Base-by-base conservation (phyloP, 768 basidiomycete species). In the Mycena latifolia region DNA sequence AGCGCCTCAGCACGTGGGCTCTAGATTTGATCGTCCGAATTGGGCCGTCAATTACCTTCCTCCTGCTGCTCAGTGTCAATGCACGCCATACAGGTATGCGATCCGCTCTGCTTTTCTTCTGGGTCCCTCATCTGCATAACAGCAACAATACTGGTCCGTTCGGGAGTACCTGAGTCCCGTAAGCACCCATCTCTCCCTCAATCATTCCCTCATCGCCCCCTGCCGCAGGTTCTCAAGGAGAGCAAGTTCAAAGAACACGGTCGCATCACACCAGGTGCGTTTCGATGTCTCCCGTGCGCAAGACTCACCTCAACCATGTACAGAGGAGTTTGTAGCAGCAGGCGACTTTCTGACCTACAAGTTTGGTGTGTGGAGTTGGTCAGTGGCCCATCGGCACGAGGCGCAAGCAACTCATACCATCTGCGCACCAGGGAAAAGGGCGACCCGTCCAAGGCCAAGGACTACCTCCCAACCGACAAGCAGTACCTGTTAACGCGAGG, bases 241-340 rank as follows among this genome's bases (percentile, higher is more conserved):
- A 95, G 93, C 82, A 99, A 99, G 78, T 99, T 99, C 86, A 98
- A 97, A 78, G 98, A 99, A 78, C 94, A 97, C 74, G 98, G 98
- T 9, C 87, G 96, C 58, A 96, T 98, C 71, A 98, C 93, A 20
- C 96, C 95, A 66, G 95, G 94, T 95, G 61, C 66, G 87, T 78
- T 41, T 29, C 28, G 28, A 63, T 71, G 22, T 29, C 24, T 8
- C 10, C 18, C n/a, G 62, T 67, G 55, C 65, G 67, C 63, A 73
- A 33, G 37, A 12, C 20, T 4, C 27, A 24, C 66, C 55, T 52
- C 55, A 56, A 22, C 14, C 43, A 22, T 25, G 63, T 48, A 37
- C 63, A 93, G 97, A 99, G 88, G 98, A 99, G 79, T 99, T 98
- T 74, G 95, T 98, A 29, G 95, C 94, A 18, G 98, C 98, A 10